Evolutionary conservation across 805 yeast genomes (phyloP).

Genomic region (Ogataea siamensis): DNA sequence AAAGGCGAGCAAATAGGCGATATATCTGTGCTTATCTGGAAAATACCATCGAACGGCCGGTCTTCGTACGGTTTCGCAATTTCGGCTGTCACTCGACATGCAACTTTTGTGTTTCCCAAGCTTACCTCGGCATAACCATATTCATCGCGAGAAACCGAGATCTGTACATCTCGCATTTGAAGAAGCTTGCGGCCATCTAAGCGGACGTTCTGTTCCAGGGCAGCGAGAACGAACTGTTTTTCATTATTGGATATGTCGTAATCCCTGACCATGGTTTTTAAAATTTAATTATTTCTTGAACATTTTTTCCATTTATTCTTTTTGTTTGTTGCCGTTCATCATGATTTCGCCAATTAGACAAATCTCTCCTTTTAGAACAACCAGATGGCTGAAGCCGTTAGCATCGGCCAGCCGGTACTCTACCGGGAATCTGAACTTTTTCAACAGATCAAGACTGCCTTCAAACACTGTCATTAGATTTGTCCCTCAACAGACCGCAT

Average conservation of each 20-base stretch:
- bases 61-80: conserved; percentile 82
- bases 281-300: neutral
- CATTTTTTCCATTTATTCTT: neutral
- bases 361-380: conserved; percentile 3
- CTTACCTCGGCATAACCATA: conserved; percentile 79
- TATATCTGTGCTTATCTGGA: conserved; percentile 79
- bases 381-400: conserved; percentile 1
- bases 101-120: conserved; percentile 72
- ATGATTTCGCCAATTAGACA: conserved; percentile 7
- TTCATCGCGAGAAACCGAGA: conserved; percentile 58
- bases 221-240: conserved; percentile 55
- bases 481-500: conserved; percentile 88
- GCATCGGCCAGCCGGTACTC: conserved; percentile 11
- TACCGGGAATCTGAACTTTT: conserved; percentile 24
- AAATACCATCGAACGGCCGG: conserved; percentile 90
- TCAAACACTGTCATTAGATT: conserved; percentile 71
- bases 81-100: conserved; percentile 71
- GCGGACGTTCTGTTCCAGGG: conserved; percentile 61
- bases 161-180: conserved; percentile 63
- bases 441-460: conserved; percentile 48
- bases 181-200: conserved; percentile 66
- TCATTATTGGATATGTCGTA: conserved; percentile 66
- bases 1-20: conserved; percentile 87
- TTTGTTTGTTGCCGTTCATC: conserved; percentile 6
- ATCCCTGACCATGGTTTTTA: conserved; percentile 53